These are phyloP conservation scores for Trametes hirsuta DNA, from an alignment of 1,284 basidiomycete species.

Conservation along the genomic window DNA sequence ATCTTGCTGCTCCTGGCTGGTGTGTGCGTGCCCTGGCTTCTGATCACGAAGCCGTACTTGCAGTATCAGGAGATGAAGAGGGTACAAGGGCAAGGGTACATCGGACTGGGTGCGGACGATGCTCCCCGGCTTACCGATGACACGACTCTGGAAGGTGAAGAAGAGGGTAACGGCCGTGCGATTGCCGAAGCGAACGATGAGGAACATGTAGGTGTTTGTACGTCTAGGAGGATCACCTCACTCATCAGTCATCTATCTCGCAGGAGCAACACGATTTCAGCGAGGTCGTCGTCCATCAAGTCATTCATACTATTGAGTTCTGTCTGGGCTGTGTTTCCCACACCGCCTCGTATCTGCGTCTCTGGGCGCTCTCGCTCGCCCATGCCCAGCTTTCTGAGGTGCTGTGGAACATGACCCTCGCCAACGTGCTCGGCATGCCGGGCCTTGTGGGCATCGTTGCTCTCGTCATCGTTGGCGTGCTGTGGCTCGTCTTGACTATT, in stretches of 20 bases:
- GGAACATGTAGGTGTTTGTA: slow-evolving; percentile 56
- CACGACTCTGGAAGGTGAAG: slow-evolving; percentile 76
- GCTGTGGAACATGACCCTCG: slow-evolving; percentile 86
- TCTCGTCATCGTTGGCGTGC: slow-evolving; percentile 65
- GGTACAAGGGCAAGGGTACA: slow-evolving; percentile 86
- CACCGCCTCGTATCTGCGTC: slow-evolving; percentile 97
- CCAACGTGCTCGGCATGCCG: slow-evolving; percentile 54
- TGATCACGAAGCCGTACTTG: slow-evolving; percentile 93
- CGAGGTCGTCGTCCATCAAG: slow-evolving; percentile 95
- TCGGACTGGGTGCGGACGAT: slow-evolving; percentile 61
- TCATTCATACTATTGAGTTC: slow-evolving; percentile 99
- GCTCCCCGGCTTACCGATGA: slow-evolving; percentile 51
- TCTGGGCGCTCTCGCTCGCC: slow-evolving; percentile 98
- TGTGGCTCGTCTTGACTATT: slow-evolving; percentile 88
- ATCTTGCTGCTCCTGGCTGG: slow-evolving; percentile 81
- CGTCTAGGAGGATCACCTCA: slow-evolving; percentile 7
- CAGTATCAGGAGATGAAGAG: slow-evolving; percentile 90
- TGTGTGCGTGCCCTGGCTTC: slow-evolving; percentile 95
- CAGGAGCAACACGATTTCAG: slow-evolving; percentile 87
- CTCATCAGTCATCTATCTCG: slow-evolving; percentile 19
- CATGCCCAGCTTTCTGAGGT: slow-evolving; percentile 99
- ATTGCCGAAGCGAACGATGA: slow-evolving; percentile 72
- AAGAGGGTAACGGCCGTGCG: slow-evolving; percentile 81
- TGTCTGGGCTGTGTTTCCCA: slow-evolving; percentile 99
- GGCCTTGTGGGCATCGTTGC: slow-evolving; percentile 63